Evolutionary conservation across 345 rosid species (phyloP).

Genomic region (Murraya paniculata): DNA sequence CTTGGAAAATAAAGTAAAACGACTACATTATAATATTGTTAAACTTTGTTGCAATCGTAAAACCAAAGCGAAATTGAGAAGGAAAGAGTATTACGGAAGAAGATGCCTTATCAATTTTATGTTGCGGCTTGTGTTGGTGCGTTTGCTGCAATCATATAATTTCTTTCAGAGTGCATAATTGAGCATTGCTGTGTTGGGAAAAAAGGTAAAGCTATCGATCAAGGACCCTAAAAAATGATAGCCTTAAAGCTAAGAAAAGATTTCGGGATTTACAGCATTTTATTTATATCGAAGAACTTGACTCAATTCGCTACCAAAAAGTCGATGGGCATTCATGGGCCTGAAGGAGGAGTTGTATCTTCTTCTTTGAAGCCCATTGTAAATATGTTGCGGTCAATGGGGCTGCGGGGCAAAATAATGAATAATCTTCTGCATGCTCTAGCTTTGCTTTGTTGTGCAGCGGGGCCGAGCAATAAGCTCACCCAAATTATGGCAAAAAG

Average conservation of each 20-base stretch:
- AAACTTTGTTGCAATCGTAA: constrained; percentile 11
- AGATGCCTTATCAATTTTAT: background rate
- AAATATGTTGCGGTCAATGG: too few species aligned
- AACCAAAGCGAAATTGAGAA: constrained; percentile 21
- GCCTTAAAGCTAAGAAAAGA: background rate
- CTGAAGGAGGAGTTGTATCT: too few species aligned
- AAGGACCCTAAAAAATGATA: background rate
- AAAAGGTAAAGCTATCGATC: background rate
- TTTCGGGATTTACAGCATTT: background rate
- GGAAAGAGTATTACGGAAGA: background rate
- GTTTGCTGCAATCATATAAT: constrained; percentile 5
- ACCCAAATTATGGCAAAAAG: too few species aligned
- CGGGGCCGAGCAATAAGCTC: too few species aligned
- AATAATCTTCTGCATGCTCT: too few species aligned
- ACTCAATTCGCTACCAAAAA: background rate
- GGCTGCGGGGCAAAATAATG: too few species aligned
- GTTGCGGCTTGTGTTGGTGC: background rate
- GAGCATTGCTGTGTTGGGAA: background rate
- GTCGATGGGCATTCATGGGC: too few species aligned
- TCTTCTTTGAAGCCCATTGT: too few species aligned
- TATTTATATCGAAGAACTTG: background rate
- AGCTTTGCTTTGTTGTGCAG: too few species aligned
- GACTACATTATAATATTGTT: background rate
- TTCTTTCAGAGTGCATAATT: background rate
- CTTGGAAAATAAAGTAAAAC: background rate